These are phyloP conservation scores for Lachnellula subtilissima DNA, from an alignment of 2,329 filamentous ascomycete species.

Conservation along the genomic window DNA sequence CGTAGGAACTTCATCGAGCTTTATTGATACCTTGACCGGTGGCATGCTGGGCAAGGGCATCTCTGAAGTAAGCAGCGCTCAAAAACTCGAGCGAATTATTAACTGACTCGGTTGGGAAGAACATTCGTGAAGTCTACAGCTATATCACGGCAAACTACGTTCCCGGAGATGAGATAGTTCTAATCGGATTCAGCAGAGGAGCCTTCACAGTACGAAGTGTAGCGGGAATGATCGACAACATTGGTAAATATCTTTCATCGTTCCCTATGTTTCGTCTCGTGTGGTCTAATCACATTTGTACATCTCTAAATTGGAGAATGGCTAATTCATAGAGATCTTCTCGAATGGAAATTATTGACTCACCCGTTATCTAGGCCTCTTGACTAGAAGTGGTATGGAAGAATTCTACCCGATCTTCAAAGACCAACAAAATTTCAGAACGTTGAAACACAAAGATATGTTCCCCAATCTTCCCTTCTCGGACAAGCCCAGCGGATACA, in stretches of 20 bases:
- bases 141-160: conserved; percentile 39
- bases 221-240: conserved; percentile 29
- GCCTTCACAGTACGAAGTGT: conserved; percentile 39
- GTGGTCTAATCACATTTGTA: no score
- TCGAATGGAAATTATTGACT: background rate
- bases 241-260: conserved; percentile 9
- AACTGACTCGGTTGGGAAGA: conserved; percentile 17
- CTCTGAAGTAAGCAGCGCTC: conserved; percentile 21
- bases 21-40: conserved; percentile 47
- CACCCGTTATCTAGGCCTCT: conserved; percentile 20
- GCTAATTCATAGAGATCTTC: background rate
- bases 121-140: conserved; percentile 45
- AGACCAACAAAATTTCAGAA: conserved; percentile 31
- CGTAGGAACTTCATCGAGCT: conserved; percentile 49
- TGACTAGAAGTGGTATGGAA: conserved; percentile 39
- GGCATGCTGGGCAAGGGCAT: conserved; percentile 53
- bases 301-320: background rate
- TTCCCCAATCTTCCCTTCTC: conserved; percentile 28
- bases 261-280: no score
- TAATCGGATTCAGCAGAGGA: conserved; percentile 39
- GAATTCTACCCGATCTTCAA: conserved; percentile 40
- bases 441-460: conserved; percentile 32
- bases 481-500: conserved; percentile 24
- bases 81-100: background rate
- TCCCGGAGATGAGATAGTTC: conserved; percentile 37